These are phyloP conservation scores for Xerocomellus amylosporus DNA, from an alignment of 768 basidiomycete species.

Conservation along the genomic window DNA sequence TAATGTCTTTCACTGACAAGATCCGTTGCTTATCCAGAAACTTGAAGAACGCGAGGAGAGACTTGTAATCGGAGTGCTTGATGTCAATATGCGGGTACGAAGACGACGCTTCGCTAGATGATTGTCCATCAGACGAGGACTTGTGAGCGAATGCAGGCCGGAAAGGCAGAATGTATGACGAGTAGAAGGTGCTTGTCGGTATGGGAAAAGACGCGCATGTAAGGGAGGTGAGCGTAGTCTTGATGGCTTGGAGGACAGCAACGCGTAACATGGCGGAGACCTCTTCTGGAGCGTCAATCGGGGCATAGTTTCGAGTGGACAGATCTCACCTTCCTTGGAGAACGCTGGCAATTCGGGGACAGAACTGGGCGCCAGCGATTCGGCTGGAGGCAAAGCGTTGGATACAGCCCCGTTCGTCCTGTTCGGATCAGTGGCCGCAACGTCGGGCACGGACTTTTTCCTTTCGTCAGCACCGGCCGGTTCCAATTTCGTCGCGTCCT, in stretches of 20 bases:
- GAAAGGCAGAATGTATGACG: conserved; percentile 71
- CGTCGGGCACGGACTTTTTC: conserved; percentile 4
- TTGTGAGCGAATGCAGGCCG: conserved; percentile 57
- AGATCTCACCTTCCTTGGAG: conserved; percentile 30
- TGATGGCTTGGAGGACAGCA: conserved; percentile 67
- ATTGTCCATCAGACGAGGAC: conserved; percentile 7
- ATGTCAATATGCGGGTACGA: conserved; percentile 57
- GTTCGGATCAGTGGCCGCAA: conserved; percentile 5
- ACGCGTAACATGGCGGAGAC: conserved; percentile 47
- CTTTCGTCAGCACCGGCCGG: background rate
- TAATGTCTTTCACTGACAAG: conserved; percentile 64
- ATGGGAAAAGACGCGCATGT: conserved; percentile 67
- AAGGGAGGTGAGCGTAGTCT: conserved; percentile 43
- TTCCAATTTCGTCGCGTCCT: conserved; percentile 13
- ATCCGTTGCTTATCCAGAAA: conserved; percentile 69
- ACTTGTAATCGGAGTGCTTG: conserved; percentile 78
- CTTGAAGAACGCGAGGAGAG: conserved; percentile 78
- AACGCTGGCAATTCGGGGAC: conserved; percentile 7
- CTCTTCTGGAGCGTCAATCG: conserved; percentile 16
- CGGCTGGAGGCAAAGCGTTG: conserved; percentile 5
- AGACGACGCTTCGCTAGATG: conserved; percentile 20
- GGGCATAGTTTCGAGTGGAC: background rate
- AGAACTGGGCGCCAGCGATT: conserved; percentile 6
- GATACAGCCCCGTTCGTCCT: conserved; percentile 26
- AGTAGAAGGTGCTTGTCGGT: conserved; percentile 71